Percentiles rank a stretch among this genome's conserved stretches.
Evolutionary conservation across 441 rosid species (phyloP).

Genomic region (Monsonia emarginata): DNA sequence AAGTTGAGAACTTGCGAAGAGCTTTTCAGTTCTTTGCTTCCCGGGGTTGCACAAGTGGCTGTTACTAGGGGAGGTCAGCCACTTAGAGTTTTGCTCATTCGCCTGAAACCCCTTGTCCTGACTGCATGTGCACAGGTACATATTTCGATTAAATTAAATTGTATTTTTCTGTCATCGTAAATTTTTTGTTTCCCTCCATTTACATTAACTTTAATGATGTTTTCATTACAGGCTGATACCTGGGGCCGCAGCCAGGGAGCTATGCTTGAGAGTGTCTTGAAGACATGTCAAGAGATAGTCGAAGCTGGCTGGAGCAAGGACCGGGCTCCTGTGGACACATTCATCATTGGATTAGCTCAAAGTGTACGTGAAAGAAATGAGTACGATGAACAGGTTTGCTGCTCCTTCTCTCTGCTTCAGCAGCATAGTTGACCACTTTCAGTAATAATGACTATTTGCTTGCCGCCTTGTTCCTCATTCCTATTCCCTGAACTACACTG

Average conservation of each 20-base stretch:
- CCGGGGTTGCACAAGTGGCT: conserved; percentile 75
- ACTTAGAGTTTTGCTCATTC: conserved; percentile 76
- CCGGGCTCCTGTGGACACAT: conserved; percentile 91
- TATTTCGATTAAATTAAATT: conserved; percentile 12
- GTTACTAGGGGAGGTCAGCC: conserved; percentile 84
- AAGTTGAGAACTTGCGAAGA: conserved; percentile 85
- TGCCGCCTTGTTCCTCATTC: neutral
- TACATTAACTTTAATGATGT: conserved; percentile 9
- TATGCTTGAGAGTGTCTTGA: conserved; percentile 71
- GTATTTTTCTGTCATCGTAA: neutral
- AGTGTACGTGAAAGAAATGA: neutral
- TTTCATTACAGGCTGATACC: conserved; percentile 62
- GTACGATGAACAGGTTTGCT: neutral
- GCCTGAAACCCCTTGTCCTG: conserved; percentile 77
- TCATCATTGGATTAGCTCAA: conserved; percentile 62
- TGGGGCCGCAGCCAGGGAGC: conserved; percentile 68
- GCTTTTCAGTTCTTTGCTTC: conserved; percentile 70
- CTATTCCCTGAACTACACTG: neutral
- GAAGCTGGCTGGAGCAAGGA: conserved; percentile 90
- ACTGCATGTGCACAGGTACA: conserved; percentile 81
- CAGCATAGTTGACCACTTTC: neutral
- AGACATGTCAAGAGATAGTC: conserved; percentile 70
- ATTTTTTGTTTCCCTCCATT: neutral
- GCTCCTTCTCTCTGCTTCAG: neutral
- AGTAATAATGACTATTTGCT: neutral